These are phyloP conservation scores for Leishmania gerbilli DNA, from an alignment of 208 protist species.

Conservation along the genomic window DNA sequence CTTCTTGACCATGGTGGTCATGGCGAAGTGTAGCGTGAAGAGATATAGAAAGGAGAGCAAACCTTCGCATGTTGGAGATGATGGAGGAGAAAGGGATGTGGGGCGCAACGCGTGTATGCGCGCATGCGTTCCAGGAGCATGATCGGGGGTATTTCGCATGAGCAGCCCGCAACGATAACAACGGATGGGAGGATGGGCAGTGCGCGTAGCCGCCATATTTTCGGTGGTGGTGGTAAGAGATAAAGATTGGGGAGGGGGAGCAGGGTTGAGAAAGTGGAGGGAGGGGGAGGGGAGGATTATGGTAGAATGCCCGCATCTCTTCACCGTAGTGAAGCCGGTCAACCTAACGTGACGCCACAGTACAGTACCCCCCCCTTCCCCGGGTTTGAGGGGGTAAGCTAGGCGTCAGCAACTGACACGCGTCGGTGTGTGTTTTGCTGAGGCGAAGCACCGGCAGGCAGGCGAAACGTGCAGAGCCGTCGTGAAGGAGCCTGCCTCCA, in stretches of 20 bases:
- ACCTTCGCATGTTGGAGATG: not conserved
- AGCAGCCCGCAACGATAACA: not conserved
- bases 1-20: conserved; percentile 28
- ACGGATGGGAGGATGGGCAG: too few species aligned
- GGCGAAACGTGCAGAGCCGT: too few species aligned
- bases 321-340: too few species aligned
- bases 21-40: not conserved
- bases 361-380: too few species aligned
- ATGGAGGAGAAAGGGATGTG: not conserved
- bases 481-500: too few species aligned
- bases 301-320: too few species aligned
- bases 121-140: not conserved
- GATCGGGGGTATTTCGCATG: not conserved
- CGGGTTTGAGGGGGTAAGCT: too few species aligned
- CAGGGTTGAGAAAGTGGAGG: not conserved
- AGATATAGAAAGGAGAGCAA: not conserved
- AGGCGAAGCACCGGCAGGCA: too few species aligned
- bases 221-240: not conserved
- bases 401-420: too few species aligned
- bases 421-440: too few species aligned
- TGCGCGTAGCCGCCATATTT: too few species aligned
- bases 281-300: not conserved
- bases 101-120: not conserved
- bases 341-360: too few species aligned
- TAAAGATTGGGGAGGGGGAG: not conserved